phyloP scores from a whole-genome alignment of 352 stramenopile genomes.

The Nannochloropsis limnetica region DNA sequence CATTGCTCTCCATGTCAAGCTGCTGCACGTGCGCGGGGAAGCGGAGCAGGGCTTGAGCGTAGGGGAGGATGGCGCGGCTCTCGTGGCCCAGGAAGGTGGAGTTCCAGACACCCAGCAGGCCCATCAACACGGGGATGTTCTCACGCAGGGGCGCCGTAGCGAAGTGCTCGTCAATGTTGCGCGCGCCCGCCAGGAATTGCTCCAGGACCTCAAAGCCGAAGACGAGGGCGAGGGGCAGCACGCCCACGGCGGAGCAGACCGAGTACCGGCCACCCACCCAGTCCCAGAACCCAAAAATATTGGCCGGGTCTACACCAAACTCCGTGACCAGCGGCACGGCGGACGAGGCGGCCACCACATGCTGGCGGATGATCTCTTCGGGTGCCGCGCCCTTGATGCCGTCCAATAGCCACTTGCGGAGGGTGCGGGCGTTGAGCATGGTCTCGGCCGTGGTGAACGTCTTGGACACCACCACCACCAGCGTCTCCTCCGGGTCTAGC shows the following conservation, averaged over 20 bases:
- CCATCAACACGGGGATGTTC: slow-evolving; percentile 94
- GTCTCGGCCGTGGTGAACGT: slow-evolving; percentile 98
- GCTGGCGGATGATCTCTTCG: slow-evolving; percentile 64
- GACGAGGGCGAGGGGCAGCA: slow-evolving; percentile 87
- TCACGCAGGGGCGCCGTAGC: slow-evolving; percentile 75
- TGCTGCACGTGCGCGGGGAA: slow-evolving; percentile 96
- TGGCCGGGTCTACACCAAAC: slow-evolving; percentile 76
- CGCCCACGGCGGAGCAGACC: slow-evolving; percentile 89
- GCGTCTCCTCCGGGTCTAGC: slow-evolving; percentile 85
- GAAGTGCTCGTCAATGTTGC: slow-evolving; percentile 95
- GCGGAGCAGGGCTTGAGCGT: slow-evolving; percentile 80
- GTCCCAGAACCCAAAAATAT: slow-evolving; percentile 98
- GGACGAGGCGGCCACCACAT: slow-evolving; percentile 68
- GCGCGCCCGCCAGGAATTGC: slow-evolving; percentile 84
- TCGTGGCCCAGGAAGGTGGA: slow-evolving; percentile 90
- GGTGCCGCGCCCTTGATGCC: slow-evolving; percentile 54
- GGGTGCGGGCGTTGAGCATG: slow-evolving; percentile 93
- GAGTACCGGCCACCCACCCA: slow-evolving; percentile 96
- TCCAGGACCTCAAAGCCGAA: slow-evolving; percentile 81
- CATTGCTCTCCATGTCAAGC: slow-evolving; percentile 98
- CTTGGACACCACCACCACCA: slow-evolving; percentile 95
- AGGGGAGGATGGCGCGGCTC: slow-evolving; percentile 74
- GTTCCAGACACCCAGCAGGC: slow-evolving; percentile 95
- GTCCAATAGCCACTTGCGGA: slow-evolving; percentile 86
- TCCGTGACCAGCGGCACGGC: slow-evolving; percentile 31